Base-by-base conservation (phyloP, 345 rosid species). In the Rhizophora mangle region DNA sequence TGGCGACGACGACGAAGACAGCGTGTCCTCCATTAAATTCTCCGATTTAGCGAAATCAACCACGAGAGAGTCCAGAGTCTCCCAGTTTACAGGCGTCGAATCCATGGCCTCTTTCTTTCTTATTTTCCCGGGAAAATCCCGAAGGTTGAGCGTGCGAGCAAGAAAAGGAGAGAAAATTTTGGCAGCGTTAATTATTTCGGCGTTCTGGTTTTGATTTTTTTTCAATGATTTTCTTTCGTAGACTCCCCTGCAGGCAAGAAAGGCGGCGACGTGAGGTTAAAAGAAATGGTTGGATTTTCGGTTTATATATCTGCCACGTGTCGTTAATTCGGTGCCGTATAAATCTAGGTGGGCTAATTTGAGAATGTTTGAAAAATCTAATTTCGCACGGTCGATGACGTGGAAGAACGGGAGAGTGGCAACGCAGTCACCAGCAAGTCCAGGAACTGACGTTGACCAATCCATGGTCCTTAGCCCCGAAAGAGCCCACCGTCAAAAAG, bases 21-120 rank as follows among this genome's bases (percentile, higher is more conserved):
- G 60, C 15, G 81, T 66, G 70, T 84, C 92, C 68, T 88, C 96
- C 46, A 91, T 69, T 60, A 94, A 80, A 73, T 88, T 83, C 80
- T 94, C 98, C 34, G 97, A 87, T 84, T 75, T 85, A 19, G 87
- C 91, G 70, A 89, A 94, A 73, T 94, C 95, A 77, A 86, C 69
- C 20, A 94, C 74, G 8, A 94, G 86, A 39, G 84, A 81, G 80
- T 94, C 98, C 22, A 94, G 91, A 53, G 95, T 84, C 73, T 89
- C 97, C 97, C 97, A 94, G 78, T 94, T 91, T 58, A 91, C 96
- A 3, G 87, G 85, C 49, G 80, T 76, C 1, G 87, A 74, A 58
- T 85, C 96, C 96, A 89, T 89, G 29, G 34, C 18, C 16, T 59
- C 5, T 29, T 26, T 32, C 27, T 51, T 24, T 18, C 24, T 51